These are phyloP conservation scores for Aspergillus transmontanensis DNA, from an alignment of 2,329 filamentous ascomycete species.

Conservation along the genomic window DNA sequence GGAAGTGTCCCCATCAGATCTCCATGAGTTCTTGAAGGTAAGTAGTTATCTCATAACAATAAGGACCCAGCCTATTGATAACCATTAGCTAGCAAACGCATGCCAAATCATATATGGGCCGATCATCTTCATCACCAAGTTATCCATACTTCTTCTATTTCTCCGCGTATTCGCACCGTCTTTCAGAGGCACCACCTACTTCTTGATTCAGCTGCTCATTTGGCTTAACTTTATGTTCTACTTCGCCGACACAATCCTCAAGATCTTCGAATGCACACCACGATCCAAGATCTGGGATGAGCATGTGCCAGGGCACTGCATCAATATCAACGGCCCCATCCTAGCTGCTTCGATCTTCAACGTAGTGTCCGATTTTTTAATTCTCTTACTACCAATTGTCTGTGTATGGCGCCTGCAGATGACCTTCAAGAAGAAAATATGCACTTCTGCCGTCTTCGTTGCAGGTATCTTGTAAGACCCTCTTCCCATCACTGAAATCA, in stretches of 20 bases:
- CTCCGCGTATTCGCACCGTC: conserved; percentile 28
- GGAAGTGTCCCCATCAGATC: conserved; percentile 20
- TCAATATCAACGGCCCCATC: conserved; percentile 27
- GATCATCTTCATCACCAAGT: conserved; percentile 31
- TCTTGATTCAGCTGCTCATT: conserved; percentile 27
- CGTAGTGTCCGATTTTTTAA: conserved; percentile 25
- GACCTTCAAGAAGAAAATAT: conserved; percentile 20
- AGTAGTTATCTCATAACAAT: neutral
- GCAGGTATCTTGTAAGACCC: conserved; percentile 24
- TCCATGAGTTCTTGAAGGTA: conserved; percentile 22
- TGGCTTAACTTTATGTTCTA: conserved; percentile 31
- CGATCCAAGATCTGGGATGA: conserved; percentile 27
- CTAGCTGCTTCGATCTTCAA: conserved; percentile 25
- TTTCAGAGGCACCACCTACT: conserved; percentile 18
- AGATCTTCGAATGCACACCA: conserved; percentile 30
- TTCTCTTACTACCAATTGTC: conserved; percentile 26
- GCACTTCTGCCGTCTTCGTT: conserved; percentile 25
- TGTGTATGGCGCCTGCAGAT: conserved; percentile 28
- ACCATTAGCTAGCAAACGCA: conserved; percentile 22
- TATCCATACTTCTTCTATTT: conserved; percentile 32
- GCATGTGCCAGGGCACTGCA: conserved; percentile 22
- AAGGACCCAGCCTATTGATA: neutral
- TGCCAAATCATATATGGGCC: conserved; percentile 31
- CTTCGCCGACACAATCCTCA: conserved; percentile 24
- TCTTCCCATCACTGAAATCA: neutral